A percentile compares a stretch with the other conserved stretches of the same genome.
These are phyloP conservation scores for Trichoderma asperellum DNA, from an alignment of 2,329 filamentous ascomycete species.

Conservation along the genomic window DNA sequence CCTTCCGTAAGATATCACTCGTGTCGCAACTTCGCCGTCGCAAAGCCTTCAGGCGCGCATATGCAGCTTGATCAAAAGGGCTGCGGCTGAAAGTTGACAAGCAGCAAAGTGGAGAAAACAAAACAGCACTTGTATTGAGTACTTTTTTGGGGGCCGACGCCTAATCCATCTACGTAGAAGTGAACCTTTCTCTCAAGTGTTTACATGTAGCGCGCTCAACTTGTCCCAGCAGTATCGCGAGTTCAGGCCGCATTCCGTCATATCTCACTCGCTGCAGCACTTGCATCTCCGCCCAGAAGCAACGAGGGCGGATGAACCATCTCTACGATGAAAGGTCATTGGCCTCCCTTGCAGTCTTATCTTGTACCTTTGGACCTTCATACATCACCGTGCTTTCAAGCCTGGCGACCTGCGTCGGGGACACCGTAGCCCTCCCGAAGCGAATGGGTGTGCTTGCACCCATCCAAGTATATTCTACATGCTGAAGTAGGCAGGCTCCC, in stretches of 20 bases:
- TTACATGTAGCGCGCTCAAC: neutral
- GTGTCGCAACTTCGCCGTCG: constrained; percentile 2
- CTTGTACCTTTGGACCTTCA: constrained; percentile 17
- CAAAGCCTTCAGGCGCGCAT: neutral
- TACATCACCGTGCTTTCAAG: constrained; percentile 18
- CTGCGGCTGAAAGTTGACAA: neutral
- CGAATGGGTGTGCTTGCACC: constrained; percentile 2
- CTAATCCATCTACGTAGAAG: neutral
- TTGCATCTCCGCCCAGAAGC: neutral
- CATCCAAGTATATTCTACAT: constrained; percentile 67
- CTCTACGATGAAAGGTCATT: neutral
- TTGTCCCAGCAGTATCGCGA: neutral
- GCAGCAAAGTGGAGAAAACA: neutral
- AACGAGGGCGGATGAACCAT: neutral
- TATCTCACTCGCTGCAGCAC: neutral
- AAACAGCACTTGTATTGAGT: neutral
- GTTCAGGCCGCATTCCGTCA: neutral
- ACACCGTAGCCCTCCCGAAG: neutral
- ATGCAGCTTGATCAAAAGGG: neutral
- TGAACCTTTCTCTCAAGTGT: neutral
- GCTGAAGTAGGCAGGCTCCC: constrained; percentile 76
- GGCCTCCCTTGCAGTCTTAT: constrained; percentile 23
- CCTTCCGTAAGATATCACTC: neutral
- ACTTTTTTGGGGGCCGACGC: neutral
- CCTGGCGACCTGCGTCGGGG: neutral